Conservation (phyloP, 345 rosid genomes). For the Gossypium anomalum region DNA sequence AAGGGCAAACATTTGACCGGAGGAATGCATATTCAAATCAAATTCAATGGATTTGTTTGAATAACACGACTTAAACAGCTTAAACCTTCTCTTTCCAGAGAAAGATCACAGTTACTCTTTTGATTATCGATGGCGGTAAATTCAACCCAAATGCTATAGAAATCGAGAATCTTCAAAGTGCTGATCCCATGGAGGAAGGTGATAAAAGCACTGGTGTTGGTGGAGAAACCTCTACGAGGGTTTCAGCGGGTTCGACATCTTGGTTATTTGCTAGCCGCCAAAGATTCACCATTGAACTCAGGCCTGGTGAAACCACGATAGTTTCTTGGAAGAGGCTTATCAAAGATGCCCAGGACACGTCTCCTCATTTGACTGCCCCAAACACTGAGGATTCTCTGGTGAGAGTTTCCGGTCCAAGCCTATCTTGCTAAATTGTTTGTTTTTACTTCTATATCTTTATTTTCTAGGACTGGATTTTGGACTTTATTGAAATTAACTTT, state of each 20-base stretch:
- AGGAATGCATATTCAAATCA: not conserved
- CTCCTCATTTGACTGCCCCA: slow-evolving; percentile 8
- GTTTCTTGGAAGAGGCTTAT: slow-evolving; percentile 38
- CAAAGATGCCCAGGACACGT: slow-evolving; percentile 21
- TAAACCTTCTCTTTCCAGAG: not conserved
- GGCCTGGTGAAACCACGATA: slow-evolving; percentile 39
- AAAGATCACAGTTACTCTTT: not conserved
- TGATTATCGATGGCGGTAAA: slow-evolving; percentile 6
- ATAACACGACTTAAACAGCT: not conserved
- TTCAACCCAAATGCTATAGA: not conserved
- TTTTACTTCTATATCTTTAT: not conserved
- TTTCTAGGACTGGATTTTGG: not conserved
- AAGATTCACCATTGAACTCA: slow-evolving; percentile 33
- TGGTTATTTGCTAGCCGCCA: slow-evolving; percentile 19
- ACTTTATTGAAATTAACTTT: not conserved
- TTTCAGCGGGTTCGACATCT: slow-evolving; percentile 1
- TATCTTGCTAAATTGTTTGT: not conserved
- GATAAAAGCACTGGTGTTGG: slow-evolving; percentile 19
- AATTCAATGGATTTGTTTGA: not conserved
- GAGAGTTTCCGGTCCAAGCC: not conserved
- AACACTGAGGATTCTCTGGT: slow-evolving; percentile 8
- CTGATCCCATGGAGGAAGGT: slow-evolving; percentile 14
- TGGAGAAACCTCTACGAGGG: slow-evolving; percentile 20
- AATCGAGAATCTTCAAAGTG: not conserved
- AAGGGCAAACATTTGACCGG: not conserved